These are phyloP conservation scores for Curvularia spicifera DNA, from an alignment of 2,329 filamentous ascomycete genomes.

Conservation along the genomic window DNA sequence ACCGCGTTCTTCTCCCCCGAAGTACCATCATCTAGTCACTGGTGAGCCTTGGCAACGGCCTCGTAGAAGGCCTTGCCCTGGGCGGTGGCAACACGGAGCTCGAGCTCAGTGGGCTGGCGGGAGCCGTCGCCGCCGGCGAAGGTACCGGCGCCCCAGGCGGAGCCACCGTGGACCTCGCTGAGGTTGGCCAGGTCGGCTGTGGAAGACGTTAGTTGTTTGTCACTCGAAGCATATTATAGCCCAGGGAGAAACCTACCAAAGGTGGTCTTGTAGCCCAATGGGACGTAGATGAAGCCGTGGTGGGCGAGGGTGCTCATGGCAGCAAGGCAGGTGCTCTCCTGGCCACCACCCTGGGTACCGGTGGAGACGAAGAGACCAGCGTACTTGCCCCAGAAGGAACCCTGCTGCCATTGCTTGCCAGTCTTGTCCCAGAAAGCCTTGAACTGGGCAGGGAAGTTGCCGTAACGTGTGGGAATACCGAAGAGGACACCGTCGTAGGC, in stretches of 20 bases:
- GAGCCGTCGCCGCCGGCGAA: conserved; percentile 81
- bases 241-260: conserved; percentile 57
- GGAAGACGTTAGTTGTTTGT: not conserved
- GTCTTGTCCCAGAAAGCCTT: conserved; percentile 93
- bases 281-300: conserved; percentile 97
- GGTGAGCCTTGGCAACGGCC: conserved; percentile 72
- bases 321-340: conserved; percentile 84
- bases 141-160: conserved; percentile 92
- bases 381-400: conserved; percentile 84
- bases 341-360: conserved; percentile 81
- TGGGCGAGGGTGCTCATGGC: conserved; percentile 86
- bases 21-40: conserved; percentile 75
- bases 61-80: conserved; percentile 90
- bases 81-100: conserved; percentile 77
- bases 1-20: conserved; percentile 15
- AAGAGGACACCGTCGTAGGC: conserved; percentile 88
- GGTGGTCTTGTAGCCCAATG: conserved; percentile 84
- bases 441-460: conserved; percentile 97
- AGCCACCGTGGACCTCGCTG: conserved; percentile 81
- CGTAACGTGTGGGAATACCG: conserved; percentile 94
- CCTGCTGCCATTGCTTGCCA: conserved; percentile 80
- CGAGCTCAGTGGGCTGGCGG: conserved; percentile 75
- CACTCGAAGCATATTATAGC: too few species aligned
- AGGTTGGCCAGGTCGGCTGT: conserved; percentile 69
- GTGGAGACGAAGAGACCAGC: conserved; percentile 91